Conservation (phyloP, 2,329 filamentous ascomycete species). For the Aspergillus puulaauensis region DNA sequence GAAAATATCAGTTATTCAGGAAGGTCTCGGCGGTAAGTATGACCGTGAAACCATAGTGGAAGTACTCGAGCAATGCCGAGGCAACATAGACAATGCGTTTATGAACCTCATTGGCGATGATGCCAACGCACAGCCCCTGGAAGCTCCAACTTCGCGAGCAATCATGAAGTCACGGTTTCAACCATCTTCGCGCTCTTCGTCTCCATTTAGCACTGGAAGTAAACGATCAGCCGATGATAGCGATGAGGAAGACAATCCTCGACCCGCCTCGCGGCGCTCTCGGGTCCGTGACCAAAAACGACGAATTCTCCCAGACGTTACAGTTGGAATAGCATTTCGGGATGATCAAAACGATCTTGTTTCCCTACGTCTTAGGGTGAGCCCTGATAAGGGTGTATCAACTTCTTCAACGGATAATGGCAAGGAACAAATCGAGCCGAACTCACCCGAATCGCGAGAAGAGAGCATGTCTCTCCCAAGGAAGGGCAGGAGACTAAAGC, state of each 20-base stretch:
- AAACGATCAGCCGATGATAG: slow-evolving; percentile 43
- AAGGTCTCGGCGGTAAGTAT: slow-evolving; percentile 51
- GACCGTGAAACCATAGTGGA: slow-evolving; percentile 53
- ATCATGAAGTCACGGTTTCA: slow-evolving; percentile 34
- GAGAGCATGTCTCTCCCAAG: neutral
- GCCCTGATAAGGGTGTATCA: slow-evolving; percentile 22
- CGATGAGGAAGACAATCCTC: slow-evolving; percentile 37
- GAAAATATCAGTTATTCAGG: slow-evolving; percentile 56
- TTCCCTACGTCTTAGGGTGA: slow-evolving; percentile 36
- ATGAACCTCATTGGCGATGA: slow-evolving; percentile 52
- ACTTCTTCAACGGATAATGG: slow-evolving; percentile 5
- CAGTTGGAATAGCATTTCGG: slow-evolving; percentile 39
- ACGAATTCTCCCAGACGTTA: slow-evolving; percentile 37
- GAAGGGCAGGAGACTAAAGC: slow-evolving; percentile 12
- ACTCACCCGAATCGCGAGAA: slow-evolving; percentile 10
- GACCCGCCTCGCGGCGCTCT: slow-evolving; percentile 27
- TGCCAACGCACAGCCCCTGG: slow-evolving; percentile 19
- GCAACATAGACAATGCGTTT: slow-evolving; percentile 55
- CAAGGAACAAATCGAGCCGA: slow-evolving; percentile 6
- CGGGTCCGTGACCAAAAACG: slow-evolving; percentile 30
- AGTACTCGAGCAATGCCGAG: slow-evolving; percentile 53
- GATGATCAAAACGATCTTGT: slow-evolving; percentile 40
- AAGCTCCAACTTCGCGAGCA: slow-evolving; percentile 22
- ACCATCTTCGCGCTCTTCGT: slow-evolving; percentile 41
- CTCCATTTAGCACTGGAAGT: slow-evolving; percentile 42